Base-by-base conservation (phyloP, 2,329 filamentous ascomycete genomes). In the Clonostachys solani region DNA sequence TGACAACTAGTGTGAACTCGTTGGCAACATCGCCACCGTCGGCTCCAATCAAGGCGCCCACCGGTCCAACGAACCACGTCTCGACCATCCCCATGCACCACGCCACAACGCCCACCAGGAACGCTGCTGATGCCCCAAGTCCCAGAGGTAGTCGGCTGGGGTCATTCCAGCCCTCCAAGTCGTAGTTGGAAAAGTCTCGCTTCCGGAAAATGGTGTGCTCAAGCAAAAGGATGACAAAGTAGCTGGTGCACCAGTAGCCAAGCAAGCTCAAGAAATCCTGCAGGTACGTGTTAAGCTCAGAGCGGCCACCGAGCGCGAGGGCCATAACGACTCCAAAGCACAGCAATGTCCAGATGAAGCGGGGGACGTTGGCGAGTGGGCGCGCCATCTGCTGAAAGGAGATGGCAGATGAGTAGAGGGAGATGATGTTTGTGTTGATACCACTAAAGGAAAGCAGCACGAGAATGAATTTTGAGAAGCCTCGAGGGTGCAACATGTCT, bases 231-330 rank as follows among this genome's bases (percentile, higher is more conserved):
- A 89, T 80, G 43, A 78, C 84, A 53, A 81, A 78, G 67, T 89
- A 90, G 56, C 89, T 87, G 42, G 84, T 81, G 3, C 89, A 73
- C 85, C 86, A 90, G 69, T 89, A 90, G 3, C 80, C 80, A 50
- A 83, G 82, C 45, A 84, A 60, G 51, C 80, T 65, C 81, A 90
- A 86, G 66, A 89, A 87, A 64, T 87, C 85, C 60, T 86, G 77
- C 13, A 89, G 72, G 4, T 86, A 76, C 7, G 63, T 60, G 52
- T 83, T 79, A 60, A 89, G 89, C 58, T 84, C 72, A 5, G 65
- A 66, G 67, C 87, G 88, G 3, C 83, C 86, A 0, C 84, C 83
- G 46, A 90, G 85, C 8, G 83, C 80, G 55, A 89, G 82, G 19
- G 79, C 84, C 52, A 87, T 77, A 62, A 86, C 87, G 18, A 81